Evolutionary conservation across 2,329 filamentous ascomycete species (phyloP).

Genomic region (Trichocomaceae sp.): DNA sequence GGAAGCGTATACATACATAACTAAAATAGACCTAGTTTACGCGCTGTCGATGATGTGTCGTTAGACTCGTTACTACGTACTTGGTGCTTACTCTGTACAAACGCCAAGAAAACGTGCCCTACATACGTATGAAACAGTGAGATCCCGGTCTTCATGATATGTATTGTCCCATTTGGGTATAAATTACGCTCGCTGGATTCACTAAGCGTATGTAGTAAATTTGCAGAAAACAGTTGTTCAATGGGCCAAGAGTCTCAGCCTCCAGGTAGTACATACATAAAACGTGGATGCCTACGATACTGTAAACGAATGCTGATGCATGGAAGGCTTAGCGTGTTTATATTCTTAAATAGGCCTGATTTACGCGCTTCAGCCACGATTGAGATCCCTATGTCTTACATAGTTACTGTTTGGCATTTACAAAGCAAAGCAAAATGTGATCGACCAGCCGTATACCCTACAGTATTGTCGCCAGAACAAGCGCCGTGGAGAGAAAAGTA

Average conservation of each 20-base stretch:
- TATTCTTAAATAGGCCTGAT: not conserved
- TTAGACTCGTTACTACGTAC: not conserved
- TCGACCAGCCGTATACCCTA: not conserved
- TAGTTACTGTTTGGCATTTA: too few species aligned
- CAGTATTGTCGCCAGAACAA: too few species aligned
- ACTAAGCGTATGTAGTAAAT: not conserved
- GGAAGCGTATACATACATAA: too few species aligned
- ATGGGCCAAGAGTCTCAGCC: not conserved
- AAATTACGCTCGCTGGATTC: not conserved
- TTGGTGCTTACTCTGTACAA: not conserved
- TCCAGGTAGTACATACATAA: too few species aligned
- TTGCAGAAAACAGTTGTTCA: not conserved
- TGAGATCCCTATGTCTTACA: not conserved
- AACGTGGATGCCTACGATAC: not conserved
- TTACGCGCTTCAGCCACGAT: not conserved
- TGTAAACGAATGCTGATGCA: not conserved
- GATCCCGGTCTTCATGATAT: not conserved
- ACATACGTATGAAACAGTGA: too few species aligned
- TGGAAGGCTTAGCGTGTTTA: not conserved
- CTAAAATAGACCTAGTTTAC: constrained; percentile 5
- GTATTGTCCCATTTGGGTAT: not conserved
- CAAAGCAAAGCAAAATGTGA: not conserved
- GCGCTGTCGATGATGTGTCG: not conserved
- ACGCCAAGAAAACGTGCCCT: not conserved
- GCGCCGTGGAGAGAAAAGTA: too few species aligned